A percentile compares a stretch with the other conserved stretches of the same genome.
Evolutionary conservation across 257 asterid species (phyloP).

Genomic region (Primulina huaijiensis): DNA sequence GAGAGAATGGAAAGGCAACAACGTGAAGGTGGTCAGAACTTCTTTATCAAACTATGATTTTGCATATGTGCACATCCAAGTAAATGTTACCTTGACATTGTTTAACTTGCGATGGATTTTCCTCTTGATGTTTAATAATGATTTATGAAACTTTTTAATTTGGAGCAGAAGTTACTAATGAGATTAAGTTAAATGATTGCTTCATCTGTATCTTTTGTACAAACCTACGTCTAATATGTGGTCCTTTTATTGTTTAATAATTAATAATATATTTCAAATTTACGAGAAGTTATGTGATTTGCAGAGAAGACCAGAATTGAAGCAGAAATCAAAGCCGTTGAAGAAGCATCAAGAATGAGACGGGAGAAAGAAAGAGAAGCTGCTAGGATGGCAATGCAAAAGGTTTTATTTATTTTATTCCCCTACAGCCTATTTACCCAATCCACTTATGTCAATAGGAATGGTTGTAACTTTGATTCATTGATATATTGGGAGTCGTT

Average conservation of each 20-base stretch:
- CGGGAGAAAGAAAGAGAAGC: constrained; percentile 58
- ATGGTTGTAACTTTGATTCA: background rate
- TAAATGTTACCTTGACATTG: background rate
- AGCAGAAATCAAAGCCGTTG: constrained; percentile 62
- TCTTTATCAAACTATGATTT: background rate
- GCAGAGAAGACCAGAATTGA: constrained; percentile 67
- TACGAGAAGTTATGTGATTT: background rate
- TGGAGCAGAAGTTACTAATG: background rate
- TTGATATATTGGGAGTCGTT: background rate
- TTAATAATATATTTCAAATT: no score
- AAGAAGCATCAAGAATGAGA: constrained; percentile 40
- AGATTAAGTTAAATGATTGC: background rate
- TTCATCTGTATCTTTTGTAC: background rate
- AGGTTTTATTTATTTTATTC: constrained; percentile 30
- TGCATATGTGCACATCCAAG: constrained; percentile 2
- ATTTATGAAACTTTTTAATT: background rate
- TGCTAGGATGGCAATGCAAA: constrained; percentile 54
- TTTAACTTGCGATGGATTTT: background rate
- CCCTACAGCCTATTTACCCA: background rate
- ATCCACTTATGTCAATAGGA: background rate
- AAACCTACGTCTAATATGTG: background rate
- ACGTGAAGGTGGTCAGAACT: constrained; percentile 42
- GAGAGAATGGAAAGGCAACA: constrained; percentile 58
- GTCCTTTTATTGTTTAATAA: background rate
- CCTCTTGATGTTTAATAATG: background rate